Conservation (phyloP, 805 yeast species). For the Kurtzmaniella cleridarum region DNA sequence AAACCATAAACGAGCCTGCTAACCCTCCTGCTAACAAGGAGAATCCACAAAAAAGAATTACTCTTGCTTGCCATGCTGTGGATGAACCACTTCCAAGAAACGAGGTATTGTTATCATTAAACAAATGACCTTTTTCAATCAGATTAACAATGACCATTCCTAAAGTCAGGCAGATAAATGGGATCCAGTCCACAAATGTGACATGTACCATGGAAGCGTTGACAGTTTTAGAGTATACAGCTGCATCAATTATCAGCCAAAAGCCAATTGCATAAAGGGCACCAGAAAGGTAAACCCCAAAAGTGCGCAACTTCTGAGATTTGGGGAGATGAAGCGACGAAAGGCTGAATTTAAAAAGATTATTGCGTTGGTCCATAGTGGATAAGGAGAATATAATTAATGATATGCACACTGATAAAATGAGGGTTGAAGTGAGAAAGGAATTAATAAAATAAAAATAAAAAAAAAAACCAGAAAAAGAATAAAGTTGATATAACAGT, state of each 20-base stretch:
- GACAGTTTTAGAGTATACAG: constrained; percentile 75
- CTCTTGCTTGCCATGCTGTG: constrained; percentile 91
- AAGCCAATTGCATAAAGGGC: constrained; percentile 79
- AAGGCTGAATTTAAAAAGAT: constrained; percentile 59
- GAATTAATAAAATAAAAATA: too few relatives aligned
- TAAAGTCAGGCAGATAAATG: constrained; percentile 77
- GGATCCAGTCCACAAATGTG: constrained; percentile 93
- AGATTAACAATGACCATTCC: constrained; percentile 84
- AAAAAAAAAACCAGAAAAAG: too few relatives aligned
- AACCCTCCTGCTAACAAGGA: constrained; percentile 90
- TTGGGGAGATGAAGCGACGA: constrained; percentile 56
- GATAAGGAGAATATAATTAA: not conserved
- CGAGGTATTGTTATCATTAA: constrained; percentile 31
- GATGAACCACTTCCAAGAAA: constrained; percentile 40
- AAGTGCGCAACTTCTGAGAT: constrained; percentile 61
- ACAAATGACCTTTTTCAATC: constrained; percentile 62
- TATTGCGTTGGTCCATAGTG: constrained; percentile 38
- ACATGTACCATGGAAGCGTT: constrained; percentile 87
- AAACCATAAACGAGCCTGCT: constrained; percentile 85
- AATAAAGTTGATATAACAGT: too few relatives aligned
- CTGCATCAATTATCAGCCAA: constrained; percentile 86
- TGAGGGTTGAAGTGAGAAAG: too few relatives aligned
- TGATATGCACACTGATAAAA: too few relatives aligned
- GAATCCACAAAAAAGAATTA: constrained; percentile 86
- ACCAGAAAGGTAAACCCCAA: constrained; percentile 76